Percentiles rank a stretch among this genome's conserved stretches.
Conservation (phyloP, 75 land plant genomes). For the Cunninghamia lanceolata region DNA sequence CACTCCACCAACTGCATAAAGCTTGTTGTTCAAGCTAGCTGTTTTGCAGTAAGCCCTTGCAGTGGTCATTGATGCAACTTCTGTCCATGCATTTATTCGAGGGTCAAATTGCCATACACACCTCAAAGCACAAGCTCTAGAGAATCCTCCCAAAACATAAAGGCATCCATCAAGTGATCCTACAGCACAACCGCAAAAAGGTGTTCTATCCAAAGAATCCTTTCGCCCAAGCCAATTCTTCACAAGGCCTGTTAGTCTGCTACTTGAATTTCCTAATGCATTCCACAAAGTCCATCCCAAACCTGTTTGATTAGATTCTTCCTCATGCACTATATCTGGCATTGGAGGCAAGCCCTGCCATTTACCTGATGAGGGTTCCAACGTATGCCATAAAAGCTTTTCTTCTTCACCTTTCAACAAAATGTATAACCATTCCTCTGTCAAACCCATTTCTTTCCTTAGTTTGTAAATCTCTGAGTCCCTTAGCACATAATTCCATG, state of each 20-base stretch:
- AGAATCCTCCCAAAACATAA: constrained; percentile 92
- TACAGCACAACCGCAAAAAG: constrained; percentile 88
- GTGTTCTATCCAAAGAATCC: constrained; percentile 51
- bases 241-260: constrained; percentile 52
- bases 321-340: constrained; percentile 56
- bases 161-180: constrained; percentile 85
- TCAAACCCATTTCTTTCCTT: constrained; percentile 68
- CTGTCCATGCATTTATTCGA: constrained; percentile 63
- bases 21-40: constrained; percentile 68
- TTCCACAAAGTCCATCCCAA: constrained; percentile 47
- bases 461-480: constrained; percentile 53
- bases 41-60: constrained; percentile 97
- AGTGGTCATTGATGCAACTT: constrained; percentile 68
- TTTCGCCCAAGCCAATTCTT: constrained; percentile 76
- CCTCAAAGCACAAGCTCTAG: constrained; percentile 64
- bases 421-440: constrained; percentile 93
- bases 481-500: constrained; percentile 64
- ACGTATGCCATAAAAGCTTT: constrained; percentile 74
- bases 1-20: constrained; percentile 97
- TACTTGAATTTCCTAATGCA: constrained; percentile 40
- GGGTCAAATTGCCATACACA: constrained; percentile 92
- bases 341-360: constrained; percentile 89
- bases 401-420: constrained; percentile 70
- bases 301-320: constrained; percentile 31
- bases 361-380: constrained; percentile 66